Evolutionary conservation across 768 basidiomycete species (phyloP), one percentile per base, ranked within the genome.

Genomic region (Porpolomopsis calyptriformis): DNA sequence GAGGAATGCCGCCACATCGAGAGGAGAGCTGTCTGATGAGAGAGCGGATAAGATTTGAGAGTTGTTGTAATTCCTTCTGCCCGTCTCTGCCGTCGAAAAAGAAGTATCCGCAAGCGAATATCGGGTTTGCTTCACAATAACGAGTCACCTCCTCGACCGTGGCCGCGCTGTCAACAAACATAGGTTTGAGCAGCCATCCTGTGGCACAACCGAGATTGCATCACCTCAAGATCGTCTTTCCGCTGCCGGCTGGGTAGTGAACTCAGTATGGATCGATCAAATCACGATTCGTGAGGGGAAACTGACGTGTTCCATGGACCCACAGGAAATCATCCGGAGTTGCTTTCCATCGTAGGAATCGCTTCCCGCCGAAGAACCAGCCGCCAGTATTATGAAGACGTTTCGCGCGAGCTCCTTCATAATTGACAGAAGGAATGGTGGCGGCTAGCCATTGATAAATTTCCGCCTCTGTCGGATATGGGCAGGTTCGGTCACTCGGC

Each of bases 21-120:
- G 47, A 43, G 14, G 53, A 51, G 29, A 56, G 52, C 16, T 55
- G 55, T 8, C 46, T 35, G 20, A 59, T 45, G 14, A 60, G 40
- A 4, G 58, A 59, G 7, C 43, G 46, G 40, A 59, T 39, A 6
- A 53, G 39, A 43, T 37, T 43, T 35, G 14, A 47, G 10, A 14
- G 26, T 36, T 23, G 50, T 41, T 34, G 52, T 7, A 14, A 14
- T 2, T 39, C 14, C 52, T 19, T 40, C 36, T 34, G 11, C 3
- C 43, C 29, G 14, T 56, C 55, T n/a, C 49, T 46, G 39, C 50
- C 52, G 16, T 57, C 52, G 20, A 59, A 52, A 34, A 56, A 58
- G 46, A 53, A 59, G 43, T 52, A 59, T 0, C 53, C 52, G 1
- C 57, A 12, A 10, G 48, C 29, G 22, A 23, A 9, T 29, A 14